phyloP scores from a whole-genome alignment of 1,139 yeast species.

The Blastobotrys ciferrii region DNA sequence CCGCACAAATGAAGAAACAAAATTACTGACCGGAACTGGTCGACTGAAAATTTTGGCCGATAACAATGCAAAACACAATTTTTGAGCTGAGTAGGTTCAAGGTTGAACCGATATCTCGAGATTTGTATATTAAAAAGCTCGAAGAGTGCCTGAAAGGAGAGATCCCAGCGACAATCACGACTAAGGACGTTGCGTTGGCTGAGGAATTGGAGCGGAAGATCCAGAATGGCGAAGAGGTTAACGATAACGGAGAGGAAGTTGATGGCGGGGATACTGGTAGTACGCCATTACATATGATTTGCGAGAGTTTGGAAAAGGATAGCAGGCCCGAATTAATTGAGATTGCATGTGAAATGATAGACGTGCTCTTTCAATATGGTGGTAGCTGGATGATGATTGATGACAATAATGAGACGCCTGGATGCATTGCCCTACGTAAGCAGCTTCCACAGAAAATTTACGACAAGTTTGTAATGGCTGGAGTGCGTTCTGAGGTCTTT shows the following conservation, averaged over 20 bases:
- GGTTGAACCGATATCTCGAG: constrained; percentile 52
- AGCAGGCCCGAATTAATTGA: constrained; percentile 43
- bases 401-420: constrained; percentile 68
- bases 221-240: constrained; percentile 15
- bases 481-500: constrained; percentile 83
- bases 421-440: constrained; percentile 51
- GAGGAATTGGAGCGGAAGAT: constrained; percentile 10
- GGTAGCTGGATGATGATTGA: constrained; percentile 82
- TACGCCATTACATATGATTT: constrained; percentile 73
- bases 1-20: not conserved
- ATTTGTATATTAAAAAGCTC: constrained; percentile 46
- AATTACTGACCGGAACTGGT: too few species aligned
- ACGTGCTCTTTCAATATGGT: constrained; percentile 72
- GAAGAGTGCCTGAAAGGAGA: constrained; percentile 54
- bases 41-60: too few species aligned
- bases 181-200: constrained; percentile 60
- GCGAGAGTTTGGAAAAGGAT: constrained; percentile 30
- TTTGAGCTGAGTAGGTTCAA: constrained; percentile 65
- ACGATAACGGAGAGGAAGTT: constrained; percentile 10
- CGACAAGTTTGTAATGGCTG: constrained; percentile 70
- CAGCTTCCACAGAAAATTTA: constrained; percentile 38
- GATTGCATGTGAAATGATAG: constrained; percentile 56
- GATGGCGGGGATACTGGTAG: constrained; percentile 50
- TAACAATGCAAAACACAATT: constrained; percentile 27
- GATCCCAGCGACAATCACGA: constrained; percentile 77